Conservation (phyloP, 106 monocot species). For the Dioscorea alata region DNA sequence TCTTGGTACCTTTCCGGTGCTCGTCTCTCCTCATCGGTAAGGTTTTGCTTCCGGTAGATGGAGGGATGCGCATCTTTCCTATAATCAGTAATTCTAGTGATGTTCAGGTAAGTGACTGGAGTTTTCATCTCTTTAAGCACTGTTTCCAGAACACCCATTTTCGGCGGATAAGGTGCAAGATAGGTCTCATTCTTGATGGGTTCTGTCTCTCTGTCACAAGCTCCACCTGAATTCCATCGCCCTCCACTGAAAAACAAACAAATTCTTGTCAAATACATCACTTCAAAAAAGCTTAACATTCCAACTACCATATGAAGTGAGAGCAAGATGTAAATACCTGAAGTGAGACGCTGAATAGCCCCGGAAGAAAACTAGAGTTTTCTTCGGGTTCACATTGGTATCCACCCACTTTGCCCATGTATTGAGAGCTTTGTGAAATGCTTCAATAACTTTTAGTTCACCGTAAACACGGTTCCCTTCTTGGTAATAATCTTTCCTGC, state of each 20-base stretch:
- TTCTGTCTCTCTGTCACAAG: conserved; percentile 72
- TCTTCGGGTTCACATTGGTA: conserved; percentile 62
- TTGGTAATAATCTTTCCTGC: conserved; percentile 88
- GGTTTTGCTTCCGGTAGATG: conserved; percentile 51
- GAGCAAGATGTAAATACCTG: conserved; percentile 18
- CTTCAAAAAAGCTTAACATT: no score
- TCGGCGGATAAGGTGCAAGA: conserved; percentile 59
- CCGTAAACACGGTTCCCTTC: conserved; percentile 65
- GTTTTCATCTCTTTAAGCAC: conserved; percentile 76
- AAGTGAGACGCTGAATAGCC: conserved; percentile 95
- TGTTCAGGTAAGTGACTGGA: conserved; percentile 70
- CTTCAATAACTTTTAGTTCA: conserved; percentile 65
- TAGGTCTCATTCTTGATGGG: conserved; percentile 69
- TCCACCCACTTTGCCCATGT: conserved; percentile 93
- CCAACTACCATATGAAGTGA: no score
- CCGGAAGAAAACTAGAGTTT: conserved; percentile 69
- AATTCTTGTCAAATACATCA: neutral
- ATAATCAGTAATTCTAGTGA: conserved; percentile 92
- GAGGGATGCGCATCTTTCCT: conserved; percentile 97
- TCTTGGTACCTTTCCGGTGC: conserved; percentile 54
- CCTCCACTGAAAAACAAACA: conserved; percentile 64
- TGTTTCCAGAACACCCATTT: conserved; percentile 53
- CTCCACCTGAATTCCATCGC: conserved; percentile 93
- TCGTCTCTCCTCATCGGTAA: conserved; percentile 41
- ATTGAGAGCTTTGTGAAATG: conserved; percentile 71